Percentiles rank a stretch among this genome's conserved stretches.
Evolutionary conservation across 2,329 filamentous ascomycete genomes (phyloP).

Genomic region (Colletotrichum godetiae): DNA sequence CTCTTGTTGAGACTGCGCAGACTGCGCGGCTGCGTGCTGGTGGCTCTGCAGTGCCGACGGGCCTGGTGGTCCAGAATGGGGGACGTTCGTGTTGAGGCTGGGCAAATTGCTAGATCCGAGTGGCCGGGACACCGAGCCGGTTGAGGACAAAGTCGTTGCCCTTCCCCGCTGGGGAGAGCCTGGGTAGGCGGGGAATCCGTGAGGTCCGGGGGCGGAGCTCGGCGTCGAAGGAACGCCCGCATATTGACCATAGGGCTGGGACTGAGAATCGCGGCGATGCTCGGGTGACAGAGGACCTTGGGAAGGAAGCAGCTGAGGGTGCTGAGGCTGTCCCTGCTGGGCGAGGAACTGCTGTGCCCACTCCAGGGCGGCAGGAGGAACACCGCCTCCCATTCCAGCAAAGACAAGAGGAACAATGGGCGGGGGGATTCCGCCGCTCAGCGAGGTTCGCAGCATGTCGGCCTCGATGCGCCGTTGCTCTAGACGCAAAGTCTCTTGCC

Average conservation of each 20-base stretch:
- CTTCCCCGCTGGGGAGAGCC: slow-evolving; percentile 60
- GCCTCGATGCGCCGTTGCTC: slow-evolving; percentile 80
- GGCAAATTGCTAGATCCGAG: slow-evolving; percentile 51
- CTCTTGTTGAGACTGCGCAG: slow-evolving; percentile 69
- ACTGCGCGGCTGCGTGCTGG: slow-evolving; percentile 61
- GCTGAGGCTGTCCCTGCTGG: slow-evolving; percentile 59
- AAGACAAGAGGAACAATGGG: slow-evolving; percentile 82
- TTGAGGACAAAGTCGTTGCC: slow-evolving; percentile 59
- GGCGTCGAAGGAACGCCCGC: slow-evolving; percentile 56
- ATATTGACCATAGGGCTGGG: slow-evolving; percentile 56
- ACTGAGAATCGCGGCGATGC: slow-evolving; percentile 63
- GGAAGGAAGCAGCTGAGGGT: slow-evolving; percentile 62
- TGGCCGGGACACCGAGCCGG: slow-evolving; percentile 50
- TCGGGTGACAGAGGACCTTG: slow-evolving; percentile 65
- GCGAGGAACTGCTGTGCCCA: slow-evolving; percentile 76
- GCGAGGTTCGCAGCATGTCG: slow-evolving; percentile 76
- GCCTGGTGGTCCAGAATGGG: slow-evolving; percentile 48
- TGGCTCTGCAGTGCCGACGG: slow-evolving; percentile 52
- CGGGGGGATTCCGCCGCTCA: slow-evolving; percentile 78
- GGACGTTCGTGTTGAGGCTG: slow-evolving; percentile 58
- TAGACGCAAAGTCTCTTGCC: slow-evolving; percentile 72
- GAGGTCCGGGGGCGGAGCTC: slow-evolving; percentile 52
- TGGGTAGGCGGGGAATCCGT: slow-evolving; percentile 58
- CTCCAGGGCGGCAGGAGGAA: slow-evolving; percentile 71
- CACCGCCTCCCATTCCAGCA: slow-evolving; percentile 75